phyloP scores from a whole-genome alignment of 2,329 filamentous ascomycete species.

The Nigrospora osmanthi region DNA sequence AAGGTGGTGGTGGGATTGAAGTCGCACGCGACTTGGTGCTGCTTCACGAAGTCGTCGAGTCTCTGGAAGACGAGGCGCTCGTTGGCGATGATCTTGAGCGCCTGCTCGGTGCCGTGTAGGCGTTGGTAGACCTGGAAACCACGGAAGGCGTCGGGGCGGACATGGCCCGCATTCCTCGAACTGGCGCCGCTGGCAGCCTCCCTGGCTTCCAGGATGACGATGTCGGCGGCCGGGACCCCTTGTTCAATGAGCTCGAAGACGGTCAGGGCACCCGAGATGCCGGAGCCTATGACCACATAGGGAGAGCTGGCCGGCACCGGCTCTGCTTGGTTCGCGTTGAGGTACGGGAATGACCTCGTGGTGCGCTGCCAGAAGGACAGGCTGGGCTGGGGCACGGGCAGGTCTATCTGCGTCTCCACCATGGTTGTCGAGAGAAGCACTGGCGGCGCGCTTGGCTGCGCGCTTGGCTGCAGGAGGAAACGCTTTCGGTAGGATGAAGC shows the following conservation, averaged over 20 bases:
- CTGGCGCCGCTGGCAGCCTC: constrained; percentile 35
- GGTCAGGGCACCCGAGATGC: constrained; percentile 31
- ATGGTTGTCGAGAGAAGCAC: too few species aligned
- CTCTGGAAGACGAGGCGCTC: constrained; percentile 29
- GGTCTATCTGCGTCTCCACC: neutral
- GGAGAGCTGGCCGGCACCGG: constrained; percentile 2
- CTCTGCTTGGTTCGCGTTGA: constrained; percentile 13
- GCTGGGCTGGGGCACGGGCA: constrained; percentile 14
- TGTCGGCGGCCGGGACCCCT: constrained; percentile 21
- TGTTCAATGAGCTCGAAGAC: constrained; percentile 28
- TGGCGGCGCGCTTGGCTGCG: too few species aligned
- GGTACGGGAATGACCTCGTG: constrained; percentile 30
- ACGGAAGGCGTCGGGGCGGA: constrained; percentile 36
- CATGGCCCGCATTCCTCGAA: constrained; percentile 35
- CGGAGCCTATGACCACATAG: constrained; percentile 33
- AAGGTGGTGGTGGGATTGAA: constrained; percentile 37
- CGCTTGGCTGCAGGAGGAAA: too few species aligned
- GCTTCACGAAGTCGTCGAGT: constrained; percentile 30
- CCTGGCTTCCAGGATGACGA: constrained; percentile 33
- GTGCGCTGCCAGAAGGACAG: constrained; percentile 34
- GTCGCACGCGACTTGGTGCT: constrained; percentile 33
- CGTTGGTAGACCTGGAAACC: constrained; percentile 34
- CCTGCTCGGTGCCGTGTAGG: constrained; percentile 32
- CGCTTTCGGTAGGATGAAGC: too few species aligned
- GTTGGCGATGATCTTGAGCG: constrained; percentile 35